A percentile compares a stretch with the other conserved stretches of the same genome.
Evolutionary conservation across 2,329 filamentous ascomycete species (phyloP).

Genomic region (Fusarium sp.): DNA sequence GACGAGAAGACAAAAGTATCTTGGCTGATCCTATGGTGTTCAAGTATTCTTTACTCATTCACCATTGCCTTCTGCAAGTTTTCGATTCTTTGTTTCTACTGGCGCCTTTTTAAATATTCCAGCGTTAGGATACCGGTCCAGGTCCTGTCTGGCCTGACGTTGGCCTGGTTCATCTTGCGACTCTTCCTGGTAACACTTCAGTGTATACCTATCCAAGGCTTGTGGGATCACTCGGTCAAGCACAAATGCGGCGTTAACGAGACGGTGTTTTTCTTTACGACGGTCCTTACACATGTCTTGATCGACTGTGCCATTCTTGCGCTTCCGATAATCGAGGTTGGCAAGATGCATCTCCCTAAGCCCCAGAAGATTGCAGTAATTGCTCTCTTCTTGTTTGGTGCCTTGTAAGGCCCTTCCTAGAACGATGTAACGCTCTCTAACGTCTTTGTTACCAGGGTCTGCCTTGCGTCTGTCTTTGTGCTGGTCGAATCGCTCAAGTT

Average conservation of each 20-base stretch:
- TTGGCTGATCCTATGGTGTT: slow-evolving; percentile 38
- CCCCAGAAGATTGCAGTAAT: slow-evolving; percentile 45
- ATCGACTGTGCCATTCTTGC: slow-evolving; percentile 48
- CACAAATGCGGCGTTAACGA: slow-evolving; percentile 45
- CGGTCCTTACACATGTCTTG: slow-evolving; percentile 44
- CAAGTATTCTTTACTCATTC: slow-evolving; percentile 42
- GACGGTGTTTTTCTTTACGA: slow-evolving; percentile 46
- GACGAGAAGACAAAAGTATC: slow-evolving; percentile 16
- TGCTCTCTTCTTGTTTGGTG: slow-evolving; percentile 45
- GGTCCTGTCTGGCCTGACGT: slow-evolving; percentile 28
- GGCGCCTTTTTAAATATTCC: slow-evolving; percentile 44
- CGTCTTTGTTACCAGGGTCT: slow-evolving; percentile 18
- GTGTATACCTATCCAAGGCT: slow-evolving; percentile 48
- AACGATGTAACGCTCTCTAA: not conserved
- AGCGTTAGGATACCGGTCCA: slow-evolving; percentile 44
- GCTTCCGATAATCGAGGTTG: slow-evolving; percentile 47
- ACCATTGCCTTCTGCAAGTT: slow-evolving; percentile 43
- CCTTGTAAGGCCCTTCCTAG: slow-evolving; percentile 34
- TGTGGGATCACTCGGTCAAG: slow-evolving; percentile 45
- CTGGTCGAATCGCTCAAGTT: slow-evolving; percentile 34
- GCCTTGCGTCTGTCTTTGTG: slow-evolving; percentile 41
- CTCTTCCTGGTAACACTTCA: slow-evolving; percentile 47
- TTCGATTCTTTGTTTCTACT: slow-evolving; percentile 45
- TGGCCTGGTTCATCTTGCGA: slow-evolving; percentile 43
- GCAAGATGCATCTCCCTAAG: slow-evolving; percentile 42